Conservation (phyloP, 495 filamentous ascomycete species). For the Pyronema domesticum region DNA sequence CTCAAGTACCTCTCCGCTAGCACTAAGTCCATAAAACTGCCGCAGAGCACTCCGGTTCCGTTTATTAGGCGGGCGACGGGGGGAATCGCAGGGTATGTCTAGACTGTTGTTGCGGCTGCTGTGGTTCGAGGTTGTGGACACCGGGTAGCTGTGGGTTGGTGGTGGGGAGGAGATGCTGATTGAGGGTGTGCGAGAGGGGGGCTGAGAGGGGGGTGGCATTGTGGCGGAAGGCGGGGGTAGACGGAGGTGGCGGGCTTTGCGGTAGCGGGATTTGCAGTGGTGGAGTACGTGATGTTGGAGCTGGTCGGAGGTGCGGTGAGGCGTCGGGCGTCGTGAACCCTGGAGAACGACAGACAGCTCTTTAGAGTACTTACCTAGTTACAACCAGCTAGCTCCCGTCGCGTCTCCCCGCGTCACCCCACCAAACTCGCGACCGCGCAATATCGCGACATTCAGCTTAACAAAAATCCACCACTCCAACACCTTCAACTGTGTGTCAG, state of each 20-base stretch:
- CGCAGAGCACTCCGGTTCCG: conserved; percentile 67
- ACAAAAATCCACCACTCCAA: no score
- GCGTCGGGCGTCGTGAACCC: no score
- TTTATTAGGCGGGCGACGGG: conserved; percentile 25
- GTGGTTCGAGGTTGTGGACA: conserved; percentile 18
- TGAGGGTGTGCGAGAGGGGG: conserved; percentile 35
- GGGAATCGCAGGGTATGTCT: conserved; percentile 31
- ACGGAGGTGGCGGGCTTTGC: not conserved
- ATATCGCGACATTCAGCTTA: no score
- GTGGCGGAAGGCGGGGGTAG: no score
- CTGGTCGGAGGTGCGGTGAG: not conserved
- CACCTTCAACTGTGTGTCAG: no score
- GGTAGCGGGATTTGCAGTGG: not conserved
- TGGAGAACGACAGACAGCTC: no score
- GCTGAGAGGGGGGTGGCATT: conserved; percentile 11
- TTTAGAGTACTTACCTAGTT: no score
- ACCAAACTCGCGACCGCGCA: no score
- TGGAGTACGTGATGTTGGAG: not conserved
- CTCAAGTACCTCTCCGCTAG: conserved; percentile 21
- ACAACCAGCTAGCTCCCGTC: no score
- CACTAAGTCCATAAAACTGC: conserved; percentile 81
- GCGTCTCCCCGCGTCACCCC: no score
- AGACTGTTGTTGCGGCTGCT: conserved; percentile 25
- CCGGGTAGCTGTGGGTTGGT: conserved; percentile 15
- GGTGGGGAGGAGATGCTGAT: conserved; percentile 54